Percentiles rank a stretch among this genome's conserved stretches.
Conservation (phyloP, 495 filamentous ascomycete genomes). For the Neurospora sp. region DNA sequence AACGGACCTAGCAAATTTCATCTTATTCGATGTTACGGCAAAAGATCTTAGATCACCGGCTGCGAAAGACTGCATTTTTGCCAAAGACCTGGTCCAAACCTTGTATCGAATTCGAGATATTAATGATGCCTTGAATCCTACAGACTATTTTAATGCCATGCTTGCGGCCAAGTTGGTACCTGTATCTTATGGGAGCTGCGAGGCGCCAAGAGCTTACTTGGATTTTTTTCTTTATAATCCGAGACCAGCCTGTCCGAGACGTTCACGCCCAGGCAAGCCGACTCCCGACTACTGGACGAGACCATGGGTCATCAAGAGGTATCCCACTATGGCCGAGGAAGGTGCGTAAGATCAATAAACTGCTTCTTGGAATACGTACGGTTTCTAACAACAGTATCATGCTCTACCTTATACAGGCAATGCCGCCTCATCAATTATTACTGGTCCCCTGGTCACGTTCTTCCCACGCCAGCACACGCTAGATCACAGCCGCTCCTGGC, state of each 20-base stretch:
- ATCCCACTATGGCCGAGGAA: neutral
- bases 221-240: neutral
- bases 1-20: neutral
- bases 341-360: neutral
- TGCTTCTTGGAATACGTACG: neutral
- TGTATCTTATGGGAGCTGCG: too few species aligned
- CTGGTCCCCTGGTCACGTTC: neutral
- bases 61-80: neutral
- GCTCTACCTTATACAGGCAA: neutral
- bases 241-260: neutral
- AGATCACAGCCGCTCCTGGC: neutral
- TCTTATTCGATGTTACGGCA: neutral
- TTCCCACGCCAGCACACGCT: neutral
- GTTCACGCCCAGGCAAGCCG: neutral
- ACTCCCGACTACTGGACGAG: neutral
- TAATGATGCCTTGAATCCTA: too few species aligned
- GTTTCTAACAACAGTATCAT: neutral
- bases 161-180: neutral
- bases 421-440: neutral
- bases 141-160: neutral
- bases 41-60: neutral
- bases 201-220: neutral
- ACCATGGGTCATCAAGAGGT: neutral
- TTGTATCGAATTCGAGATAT: neutral
- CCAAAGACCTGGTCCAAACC: neutral